Percentiles rank a stretch among this genome's conserved stretches.
phyloP scores from a whole-genome alignment of 2,329 filamentous ascomycete genomes.

The Aaosphaeria pasadenensis region DNA sequence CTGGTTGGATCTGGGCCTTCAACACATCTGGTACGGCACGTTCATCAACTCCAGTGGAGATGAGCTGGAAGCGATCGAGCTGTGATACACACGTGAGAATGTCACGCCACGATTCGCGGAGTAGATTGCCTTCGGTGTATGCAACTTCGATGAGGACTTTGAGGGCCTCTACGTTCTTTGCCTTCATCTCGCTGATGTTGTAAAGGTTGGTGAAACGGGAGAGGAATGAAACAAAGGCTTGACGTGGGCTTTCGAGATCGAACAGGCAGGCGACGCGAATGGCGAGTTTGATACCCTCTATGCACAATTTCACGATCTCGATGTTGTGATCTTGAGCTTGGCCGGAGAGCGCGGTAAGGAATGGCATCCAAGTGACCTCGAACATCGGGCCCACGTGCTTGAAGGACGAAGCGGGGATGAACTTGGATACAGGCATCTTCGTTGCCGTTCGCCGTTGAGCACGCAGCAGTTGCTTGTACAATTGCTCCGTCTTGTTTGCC shows the following conservation, averaged over 20 bases:
- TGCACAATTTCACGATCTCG: slow-evolving; percentile 85
- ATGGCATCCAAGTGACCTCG: slow-evolving; percentile 98
- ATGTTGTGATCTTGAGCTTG: slow-evolving; percentile 94
- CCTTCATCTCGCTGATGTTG: slow-evolving; percentile 90
- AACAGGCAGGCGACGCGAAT: slow-evolving; percentile 93
- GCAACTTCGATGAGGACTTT: slow-evolving; percentile 90
- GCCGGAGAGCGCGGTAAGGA: slow-evolving; percentile 89
- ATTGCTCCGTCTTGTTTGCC: slow-evolving; percentile 72
- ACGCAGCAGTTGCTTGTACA: slow-evolving; percentile 90
- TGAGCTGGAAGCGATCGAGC: slow-evolving; percentile 89
- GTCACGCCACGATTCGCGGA: slow-evolving; percentile 92
- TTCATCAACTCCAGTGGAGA: slow-evolving; percentile 92
- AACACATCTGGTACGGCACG: slow-evolving; percentile 89
- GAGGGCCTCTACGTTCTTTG: slow-evolving; percentile 93
- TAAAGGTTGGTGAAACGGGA: slow-evolving; percentile 94
- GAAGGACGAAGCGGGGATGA: slow-evolving; percentile 89
- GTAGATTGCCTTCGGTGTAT: slow-evolving; percentile 84
- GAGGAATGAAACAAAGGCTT: slow-evolving; percentile 90
- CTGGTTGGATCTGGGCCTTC: slow-evolving; percentile 64
- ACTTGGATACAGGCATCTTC: slow-evolving; percentile 65
- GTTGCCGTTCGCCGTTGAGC: slow-evolving; percentile 80
- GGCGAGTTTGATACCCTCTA: slow-evolving; percentile 92
- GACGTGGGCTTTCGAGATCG: slow-evolving; percentile 85
- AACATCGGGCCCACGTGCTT: slow-evolving; percentile 98
- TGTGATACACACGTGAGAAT: slow-evolving; percentile 94